Base-by-base conservation (phyloP, 1,284 basidiomycete species). In the Psilocybe mexicana region DNA sequence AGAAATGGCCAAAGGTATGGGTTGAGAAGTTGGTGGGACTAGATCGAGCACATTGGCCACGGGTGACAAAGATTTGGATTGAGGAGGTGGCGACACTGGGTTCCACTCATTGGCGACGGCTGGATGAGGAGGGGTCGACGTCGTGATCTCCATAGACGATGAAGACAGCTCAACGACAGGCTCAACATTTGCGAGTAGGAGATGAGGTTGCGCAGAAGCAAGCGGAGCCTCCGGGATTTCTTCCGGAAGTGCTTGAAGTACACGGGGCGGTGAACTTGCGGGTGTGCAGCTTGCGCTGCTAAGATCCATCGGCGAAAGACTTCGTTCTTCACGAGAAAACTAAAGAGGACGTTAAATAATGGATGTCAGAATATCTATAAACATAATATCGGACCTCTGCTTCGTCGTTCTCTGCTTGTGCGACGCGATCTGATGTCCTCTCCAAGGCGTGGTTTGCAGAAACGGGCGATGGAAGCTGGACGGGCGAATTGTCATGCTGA, bases 271-370 rank as follows among this genome's bases (percentile, higher is more conserved):
- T 14, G 59, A 57, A 11, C 30, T 50, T n/a, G 49, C 65, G 3
- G 78, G 69, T 6, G 82, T 60, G 30, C 58, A 51, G 45, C 44
- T 60, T 28, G 58, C 52, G 24, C 62, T 81, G 62, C 78, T 80
- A 48, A 85, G 73, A 54, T 84, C 85, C 82, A 84, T 84, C 0
- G 82, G 82, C 50, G 82, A 82, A 46, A 80, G 70, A 68, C 77
- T 84, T 57, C 79, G 70, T n/a, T 75, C 71, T 55, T 62, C 67
- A 40, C 61, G 64, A 43, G 61, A 58, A 48, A 58, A 67, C 67
- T 67, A 48, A 52, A 61, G 43, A 30, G 23, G n/a, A 26, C 3
- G 46, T 64, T 25, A 60, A 54, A 38, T 24, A 43, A 18, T 6
- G 36, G 10, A 51, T 18, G 47, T 18, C 26, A 35, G 38, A 26